Base-by-base conservation (phyloP, 1,284 basidiomycete species). In the Ustilago vetiveriae region DNA sequence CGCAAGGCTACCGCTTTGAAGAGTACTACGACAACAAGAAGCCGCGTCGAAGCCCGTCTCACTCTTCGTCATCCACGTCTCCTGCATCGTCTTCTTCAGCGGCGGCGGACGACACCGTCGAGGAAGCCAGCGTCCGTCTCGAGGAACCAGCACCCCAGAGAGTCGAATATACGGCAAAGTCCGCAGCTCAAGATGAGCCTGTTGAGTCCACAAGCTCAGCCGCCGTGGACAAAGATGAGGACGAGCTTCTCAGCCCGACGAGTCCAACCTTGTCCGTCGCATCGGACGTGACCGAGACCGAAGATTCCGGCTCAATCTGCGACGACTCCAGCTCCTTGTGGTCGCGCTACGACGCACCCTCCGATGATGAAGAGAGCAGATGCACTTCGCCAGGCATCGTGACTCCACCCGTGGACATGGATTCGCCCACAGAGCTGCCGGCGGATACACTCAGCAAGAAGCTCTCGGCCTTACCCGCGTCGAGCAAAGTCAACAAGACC, bases 301-400 rank as follows among this genome's bases (percentile, higher is more conserved):
- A 63, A 21, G 55, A 57, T 10, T 35, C 41, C 7, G 37, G 50
- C n/a, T 63, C 58, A 3, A 5, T 68, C 1, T 49, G 65, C 38
- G 66, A 69, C 35, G 66, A 69, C 22, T 29, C 54, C 4, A 63
- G 44, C 40, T 69, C 66, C 17, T 21, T 69, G 6, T 69, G 66
- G 66, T 69, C 66, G 2, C 47, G 43, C 22, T 52, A 48, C 26
- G 57, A 55, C 7, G 46, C 32, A 6, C 30, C 27, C 8, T 56
- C 45, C 14, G 54, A 50, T 27, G 55, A 49, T 4, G 42, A n/a
- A 9, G 57, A 56, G 17, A 67, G 64, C 42, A 40, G 32, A 0
- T 69, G 59, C 32, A 63, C 66, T 9, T 69, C 66, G 9, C 58
- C 66, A 1, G 66, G 66, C 10, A 17, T 42, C 41, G 35, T 51